These are phyloP conservation scores for Ceriops zippeliana DNA, from an alignment of 345 rosid genomes.

Conservation along the genomic window DNA sequence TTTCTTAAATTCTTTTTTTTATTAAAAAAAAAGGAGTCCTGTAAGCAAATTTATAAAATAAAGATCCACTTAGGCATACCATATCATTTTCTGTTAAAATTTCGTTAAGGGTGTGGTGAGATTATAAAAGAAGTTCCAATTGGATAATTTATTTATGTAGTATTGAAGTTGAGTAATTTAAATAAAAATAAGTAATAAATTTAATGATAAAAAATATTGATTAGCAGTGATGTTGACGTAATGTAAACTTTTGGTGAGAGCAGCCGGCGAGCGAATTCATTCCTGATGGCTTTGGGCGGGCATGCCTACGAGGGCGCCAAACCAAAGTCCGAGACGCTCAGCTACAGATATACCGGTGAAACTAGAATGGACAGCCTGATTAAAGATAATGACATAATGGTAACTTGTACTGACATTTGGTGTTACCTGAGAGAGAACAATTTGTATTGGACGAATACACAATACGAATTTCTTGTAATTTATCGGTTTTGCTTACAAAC, in stretches of 20 bases:
- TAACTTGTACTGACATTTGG: background rate
- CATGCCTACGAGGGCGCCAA: background rate
- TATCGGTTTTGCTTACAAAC: constrained; percentile 1
- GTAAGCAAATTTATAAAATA: too few species aligned
- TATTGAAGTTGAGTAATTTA: too few species aligned
- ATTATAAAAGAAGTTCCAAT: too few species aligned
- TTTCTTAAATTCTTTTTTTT: too few species aligned
- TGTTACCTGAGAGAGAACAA: background rate
- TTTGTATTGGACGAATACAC: background rate
- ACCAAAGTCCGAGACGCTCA: background rate
- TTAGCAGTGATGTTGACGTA: constrained; percentile 13
- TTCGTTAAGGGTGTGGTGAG: too few species aligned
- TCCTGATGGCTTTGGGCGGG: background rate
- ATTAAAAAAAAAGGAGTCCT: too few species aligned
- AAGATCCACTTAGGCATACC: too few species aligned
- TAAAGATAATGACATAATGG: background rate
- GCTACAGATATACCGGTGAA: background rate
- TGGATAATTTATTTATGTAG: too few species aligned
- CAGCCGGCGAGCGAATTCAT: constrained; percentile 2
- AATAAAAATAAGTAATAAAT: too few species aligned
- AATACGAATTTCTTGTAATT: background rate
- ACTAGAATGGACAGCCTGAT: background rate
- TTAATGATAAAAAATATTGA: too few species aligned
- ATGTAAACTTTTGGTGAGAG: background rate
- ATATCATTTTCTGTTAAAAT: too few species aligned